Base-by-base conservation (phyloP, 2,329 filamentous ascomycete species). In the Ophiostoma fasciatum region DNA sequence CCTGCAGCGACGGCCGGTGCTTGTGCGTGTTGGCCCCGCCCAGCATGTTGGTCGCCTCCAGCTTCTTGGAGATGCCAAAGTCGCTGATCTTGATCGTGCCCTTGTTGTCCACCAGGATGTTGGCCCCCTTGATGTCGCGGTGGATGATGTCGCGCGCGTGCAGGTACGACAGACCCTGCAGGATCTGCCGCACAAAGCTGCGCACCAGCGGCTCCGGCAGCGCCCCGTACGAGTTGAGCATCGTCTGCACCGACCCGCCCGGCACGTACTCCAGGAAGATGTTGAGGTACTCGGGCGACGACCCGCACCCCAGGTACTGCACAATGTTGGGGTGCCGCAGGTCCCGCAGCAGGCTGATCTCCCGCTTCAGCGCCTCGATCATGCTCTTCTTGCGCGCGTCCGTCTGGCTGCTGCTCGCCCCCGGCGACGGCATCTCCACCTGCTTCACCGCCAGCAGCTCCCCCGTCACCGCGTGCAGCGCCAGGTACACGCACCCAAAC, bases 231-330 rank as follows among this genome's bases (percentile, higher is more conserved):
- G 92, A 94, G 62, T 94, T 90, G 46, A 98, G 78, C 87, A 98
- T 96, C 9, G 84, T 93, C 46, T 93, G 90, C 19, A 98, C 92
- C 11, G 88, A 96, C 31, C 90, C 90, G 58, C 90, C 90, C 13
- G 90, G 83, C 22, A 98, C 90, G 56, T 98, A 98, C 59, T 98
- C 90, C 52, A 98, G 76, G 75, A 98, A 98, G 80, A 98, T 98
- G 63, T 98, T 98, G 50, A 98, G 75, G 55, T 88, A 79, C 37
- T 87, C 79, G 14, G 83, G 75, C 43, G 93, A 90, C 8, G 84
- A 88, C 51, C 87, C 88, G 48, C 87, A 94, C 41, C 90, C 90
- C 7, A 98, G 75, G 53, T 98, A 98, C 55, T 94, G 90, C 55
- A 98, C 90, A 53, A 98, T 96, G 55, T 98, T 96, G 38, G 83